Evolutionary conservation across 768 basidiomycete genomes (phyloP).

Genomic region (Calocybe indica): DNA sequence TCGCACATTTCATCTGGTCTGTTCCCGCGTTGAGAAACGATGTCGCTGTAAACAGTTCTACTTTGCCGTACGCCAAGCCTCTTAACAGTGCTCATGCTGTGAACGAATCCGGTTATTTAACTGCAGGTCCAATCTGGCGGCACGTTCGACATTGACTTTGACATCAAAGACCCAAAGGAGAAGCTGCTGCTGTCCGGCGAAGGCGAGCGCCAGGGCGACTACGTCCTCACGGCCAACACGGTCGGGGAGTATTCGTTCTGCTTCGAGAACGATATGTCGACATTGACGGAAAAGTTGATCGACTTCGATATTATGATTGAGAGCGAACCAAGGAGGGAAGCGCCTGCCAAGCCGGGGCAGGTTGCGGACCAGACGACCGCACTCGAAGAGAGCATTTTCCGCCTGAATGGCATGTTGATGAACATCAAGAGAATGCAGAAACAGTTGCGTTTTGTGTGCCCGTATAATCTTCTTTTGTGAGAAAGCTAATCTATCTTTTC

Average conservation of each 20-base stretch:
- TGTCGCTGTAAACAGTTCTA: conserved; percentile 65
- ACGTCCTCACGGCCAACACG: conserved; percentile 90
- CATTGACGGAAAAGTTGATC: conserved; percentile 89
- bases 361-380: conserved; percentile 89
- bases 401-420: conserved; percentile 80
- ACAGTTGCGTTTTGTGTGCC: conserved; percentile 52
- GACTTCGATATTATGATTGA: conserved; percentile 99
- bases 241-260: conserved; percentile 93
- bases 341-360: conserved; percentile 83
- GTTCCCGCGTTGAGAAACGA: conserved; percentile 5
- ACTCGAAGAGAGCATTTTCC: conserved; percentile 93
- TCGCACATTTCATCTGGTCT: conserved; percentile 10
- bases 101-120: not conserved
- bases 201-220: conserved; percentile 94
- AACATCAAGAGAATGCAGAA: conserved; percentile 92
- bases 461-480: not conserved
- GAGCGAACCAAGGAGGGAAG: conserved; percentile 87
- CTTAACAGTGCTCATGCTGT: not conserved
- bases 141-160: conserved; percentile 93
- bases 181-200: conserved; percentile 83
- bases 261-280: conserved; percentile 97
- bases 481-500: conserved; percentile 5
- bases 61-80: conserved; percentile 71
- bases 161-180: conserved; percentile 87
- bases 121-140: conserved; percentile 91